Evolutionary conservation across 164 flowering plant genomes (phyloP).

Genomic region (Saururus chinensis): DNA sequence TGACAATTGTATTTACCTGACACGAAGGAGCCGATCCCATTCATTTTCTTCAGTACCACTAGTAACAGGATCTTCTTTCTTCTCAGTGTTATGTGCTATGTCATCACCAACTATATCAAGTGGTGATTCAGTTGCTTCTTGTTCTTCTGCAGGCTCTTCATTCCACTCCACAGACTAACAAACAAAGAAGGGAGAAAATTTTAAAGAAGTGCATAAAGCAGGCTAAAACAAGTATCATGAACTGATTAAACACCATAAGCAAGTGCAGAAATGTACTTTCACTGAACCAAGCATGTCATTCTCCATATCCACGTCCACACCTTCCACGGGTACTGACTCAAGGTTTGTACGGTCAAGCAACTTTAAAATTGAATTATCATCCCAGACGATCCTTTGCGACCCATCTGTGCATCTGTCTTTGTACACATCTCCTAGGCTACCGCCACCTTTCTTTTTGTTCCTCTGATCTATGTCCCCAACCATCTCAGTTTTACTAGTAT

Average conservation of each 20-base stretch:
- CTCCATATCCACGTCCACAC: constrained; percentile 65
- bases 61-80: constrained; percentile 42
- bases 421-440: constrained; percentile 95
- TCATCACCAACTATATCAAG: constrained; percentile 31
- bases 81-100: constrained; percentile 39
- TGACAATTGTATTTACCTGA: constrained; percentile 42
- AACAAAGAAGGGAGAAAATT: neutral
- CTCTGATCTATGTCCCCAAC: constrained; percentile 43
- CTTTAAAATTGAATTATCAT: constrained; percentile 75
- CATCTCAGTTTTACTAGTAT: constrained; percentile 38
- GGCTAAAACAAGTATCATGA: neutral
- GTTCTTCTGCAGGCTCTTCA: constrained; percentile 82
- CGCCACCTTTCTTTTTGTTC: constrained; percentile 66
- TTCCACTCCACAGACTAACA: constrained; percentile 86
- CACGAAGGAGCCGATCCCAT: constrained; percentile 90
- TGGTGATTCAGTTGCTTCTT: constrained; percentile 42
- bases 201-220: neutral
- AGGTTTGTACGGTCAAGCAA: constrained; percentile 86
- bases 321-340: constrained; percentile 46
- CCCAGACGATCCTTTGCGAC: constrained; percentile 69
- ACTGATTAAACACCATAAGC: neutral
- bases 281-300: constrained; percentile 98
- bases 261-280: constrained; percentile 38
- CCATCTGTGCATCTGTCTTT: constrained; percentile 43
- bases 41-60: constrained; percentile 74